Percentiles rank a stretch among this genome's conserved stretches.
These are phyloP conservation scores for Rhododendron williamsianum DNA, from an alignment of 148 eudicot genomes.

Conservation along the genomic window DNA sequence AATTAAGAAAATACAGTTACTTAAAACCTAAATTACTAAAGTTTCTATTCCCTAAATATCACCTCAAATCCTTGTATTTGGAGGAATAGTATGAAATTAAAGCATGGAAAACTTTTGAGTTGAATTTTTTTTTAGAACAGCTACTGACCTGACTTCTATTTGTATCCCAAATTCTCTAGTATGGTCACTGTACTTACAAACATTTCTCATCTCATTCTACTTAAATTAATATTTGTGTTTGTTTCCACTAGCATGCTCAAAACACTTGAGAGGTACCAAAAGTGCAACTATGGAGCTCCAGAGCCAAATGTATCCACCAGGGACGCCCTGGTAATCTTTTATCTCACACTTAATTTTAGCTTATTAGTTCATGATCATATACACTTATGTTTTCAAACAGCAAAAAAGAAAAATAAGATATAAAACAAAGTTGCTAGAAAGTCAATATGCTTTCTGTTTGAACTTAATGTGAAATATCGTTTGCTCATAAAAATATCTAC, in stretches of 20 bases:
- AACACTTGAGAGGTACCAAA: constrained; percentile 92
- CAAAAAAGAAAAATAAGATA: no score
- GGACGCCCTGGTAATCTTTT: constrained; percentile 69
- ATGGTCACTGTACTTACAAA: not conserved
- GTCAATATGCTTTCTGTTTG: no score
- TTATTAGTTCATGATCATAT: not conserved
- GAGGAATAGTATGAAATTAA: no score
- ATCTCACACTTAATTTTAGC: no score
- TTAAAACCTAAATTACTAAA: not conserved
- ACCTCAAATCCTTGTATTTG: no score
- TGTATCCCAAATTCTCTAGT: not conserved
- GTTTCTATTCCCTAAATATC: not conserved
- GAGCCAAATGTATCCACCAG: constrained; percentile 64
- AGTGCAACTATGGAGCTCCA: constrained; percentile 94
- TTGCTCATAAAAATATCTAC: not conserved
- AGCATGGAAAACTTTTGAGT: no score
- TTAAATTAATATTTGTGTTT: not conserved
- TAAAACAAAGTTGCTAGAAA: not conserved
- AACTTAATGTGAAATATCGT: not conserved
- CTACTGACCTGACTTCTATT: not conserved
- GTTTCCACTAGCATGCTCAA: constrained; percentile 67
- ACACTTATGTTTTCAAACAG: not conserved
- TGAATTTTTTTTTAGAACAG: not conserved
- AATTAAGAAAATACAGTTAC: no score
- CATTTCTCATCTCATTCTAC: not conserved